A percentile compares a stretch with the other conserved stretches of the same genome.
These are phyloP conservation scores for Corynascus novoguineensis DNA, from an alignment of 495 filamentous ascomycete species.

Conservation along the genomic window DNA sequence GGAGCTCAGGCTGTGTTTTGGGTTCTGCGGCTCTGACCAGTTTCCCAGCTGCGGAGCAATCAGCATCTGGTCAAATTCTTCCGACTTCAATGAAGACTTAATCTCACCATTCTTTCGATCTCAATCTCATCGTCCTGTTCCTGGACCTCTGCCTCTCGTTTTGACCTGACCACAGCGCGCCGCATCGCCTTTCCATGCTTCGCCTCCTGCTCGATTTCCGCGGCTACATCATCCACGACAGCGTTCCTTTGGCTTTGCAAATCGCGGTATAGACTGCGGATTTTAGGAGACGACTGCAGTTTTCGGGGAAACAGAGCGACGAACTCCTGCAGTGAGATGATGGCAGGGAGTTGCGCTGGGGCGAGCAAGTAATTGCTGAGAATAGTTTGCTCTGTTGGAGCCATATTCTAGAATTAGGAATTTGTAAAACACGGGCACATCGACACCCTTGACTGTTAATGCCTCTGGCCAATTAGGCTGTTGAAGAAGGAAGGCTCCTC, in stretches of 20 bases:
- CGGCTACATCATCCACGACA: conserved; percentile 60
- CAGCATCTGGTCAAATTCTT: neutral
- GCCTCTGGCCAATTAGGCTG: neutral
- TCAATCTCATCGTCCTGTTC: conserved; percentile 60
- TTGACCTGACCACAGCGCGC: conserved; percentile 53
- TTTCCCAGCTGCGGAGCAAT: conserved; percentile 58
- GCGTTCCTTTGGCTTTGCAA: conserved; percentile 65
- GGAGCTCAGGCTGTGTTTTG: conserved; percentile 57
- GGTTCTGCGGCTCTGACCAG: conserved; percentile 33
- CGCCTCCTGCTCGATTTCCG: conserved; percentile 62
- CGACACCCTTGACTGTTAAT: too few relatives aligned
- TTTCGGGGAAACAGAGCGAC: conserved; percentile 67
- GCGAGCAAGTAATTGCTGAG: conserved; percentile 72
- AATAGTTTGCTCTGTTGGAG: conserved; percentile 65
- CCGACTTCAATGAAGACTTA: neutral
- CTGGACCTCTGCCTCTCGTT: conserved; percentile 49
- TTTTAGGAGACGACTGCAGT: conserved; percentile 63
- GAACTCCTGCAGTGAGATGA: conserved; percentile 71
- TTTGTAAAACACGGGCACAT: neutral
- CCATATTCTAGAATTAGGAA: conserved; percentile 47
- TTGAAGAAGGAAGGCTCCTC: neutral
- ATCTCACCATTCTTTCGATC: conserved; percentile 59
- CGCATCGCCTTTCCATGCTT: conserved; percentile 58
- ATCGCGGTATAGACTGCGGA: conserved; percentile 72
- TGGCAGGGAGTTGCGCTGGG: conserved; percentile 63